These are phyloP conservation scores for Aspergillus aculeatinus DNA, from an alignment of 2,329 filamentous ascomycete species.

Conservation along the genomic window DNA sequence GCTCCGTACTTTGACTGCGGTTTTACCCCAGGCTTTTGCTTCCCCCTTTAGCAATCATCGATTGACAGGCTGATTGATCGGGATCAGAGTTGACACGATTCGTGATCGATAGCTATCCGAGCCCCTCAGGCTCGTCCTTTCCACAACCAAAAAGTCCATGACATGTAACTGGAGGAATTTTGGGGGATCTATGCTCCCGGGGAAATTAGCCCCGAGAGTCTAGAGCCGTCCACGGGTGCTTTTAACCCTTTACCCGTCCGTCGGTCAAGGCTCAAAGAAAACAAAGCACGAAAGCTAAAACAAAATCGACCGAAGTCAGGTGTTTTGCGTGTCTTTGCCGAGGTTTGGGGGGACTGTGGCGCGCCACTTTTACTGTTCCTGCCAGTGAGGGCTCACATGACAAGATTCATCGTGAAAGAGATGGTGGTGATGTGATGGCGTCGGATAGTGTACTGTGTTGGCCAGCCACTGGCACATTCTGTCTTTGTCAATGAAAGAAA, in stretches of 20 bases:
- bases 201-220: slow-evolving; percentile 4
- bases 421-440: background rate
- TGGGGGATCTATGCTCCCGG: background rate
- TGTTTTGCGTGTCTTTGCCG: background rate
- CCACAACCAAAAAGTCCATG: background rate
- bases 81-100: slow-evolving; percentile 2
- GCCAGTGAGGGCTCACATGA: background rate
- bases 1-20: background rate
- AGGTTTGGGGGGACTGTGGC: background rate
- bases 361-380: background rate
- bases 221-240: background rate
- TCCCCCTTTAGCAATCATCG: no score
- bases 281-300: background rate
- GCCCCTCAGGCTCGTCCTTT: background rate
- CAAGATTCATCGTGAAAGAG: background rate
- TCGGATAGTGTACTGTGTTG: background rate
- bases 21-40: background rate
- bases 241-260: background rate
- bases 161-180: background rate
- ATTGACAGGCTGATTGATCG: background rate
- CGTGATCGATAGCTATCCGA: background rate
- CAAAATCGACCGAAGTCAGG: background rate
- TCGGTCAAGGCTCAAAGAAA: background rate
- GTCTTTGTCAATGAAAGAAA: background rate
- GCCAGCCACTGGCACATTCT: background rate